Evolutionary conservation across 2,329 filamentous ascomycete species (phyloP).

Genomic region (Epichloe brachyelytri): DNA sequence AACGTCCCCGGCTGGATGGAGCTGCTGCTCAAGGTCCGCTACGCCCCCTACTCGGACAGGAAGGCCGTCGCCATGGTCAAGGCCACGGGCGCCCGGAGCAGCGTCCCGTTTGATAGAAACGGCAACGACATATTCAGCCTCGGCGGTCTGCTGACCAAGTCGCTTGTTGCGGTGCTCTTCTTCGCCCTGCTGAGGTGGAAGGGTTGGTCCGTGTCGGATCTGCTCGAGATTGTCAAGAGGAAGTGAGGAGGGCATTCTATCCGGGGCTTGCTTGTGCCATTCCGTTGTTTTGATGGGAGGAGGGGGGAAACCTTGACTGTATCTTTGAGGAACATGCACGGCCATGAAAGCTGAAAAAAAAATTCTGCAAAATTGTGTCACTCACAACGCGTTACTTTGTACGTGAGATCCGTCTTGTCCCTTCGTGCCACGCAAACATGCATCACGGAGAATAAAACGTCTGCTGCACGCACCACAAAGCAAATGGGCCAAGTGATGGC

Average conservation of each 20-base stretch:
- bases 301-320: too few relatives aligned
- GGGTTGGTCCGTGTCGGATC: conserved; percentile 2
- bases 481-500: too few relatives aligned
- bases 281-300: neutral
- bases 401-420: too few relatives aligned
- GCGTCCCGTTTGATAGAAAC: conserved; percentile 6
- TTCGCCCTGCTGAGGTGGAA: conserved; percentile 5
- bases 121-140: conserved; percentile 3
- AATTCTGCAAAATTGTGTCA: too few relatives aligned
- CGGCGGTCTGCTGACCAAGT: conserved; percentile 3
- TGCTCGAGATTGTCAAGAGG: conserved; percentile 1
- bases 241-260: neutral
- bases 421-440: neutral
- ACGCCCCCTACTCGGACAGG: conserved; percentile 11
- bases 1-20: conserved; percentile 9
- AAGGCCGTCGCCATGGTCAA: conserved; percentile 7
- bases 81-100: conserved; percentile 1
- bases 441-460: too few relatives aligned
- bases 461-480: too few relatives aligned
- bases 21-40: conserved; percentile 9
- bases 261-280: neutral
- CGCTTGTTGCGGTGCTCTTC: conserved; percentile 1
- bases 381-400: too few relatives aligned
- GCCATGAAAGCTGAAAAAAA: too few relatives aligned
- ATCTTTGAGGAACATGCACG: too few relatives aligned